These are phyloP conservation scores for Heterobasidion parviporum DNA, from an alignment of 1,284 basidiomycete species.

Conservation along the genomic window DNA sequence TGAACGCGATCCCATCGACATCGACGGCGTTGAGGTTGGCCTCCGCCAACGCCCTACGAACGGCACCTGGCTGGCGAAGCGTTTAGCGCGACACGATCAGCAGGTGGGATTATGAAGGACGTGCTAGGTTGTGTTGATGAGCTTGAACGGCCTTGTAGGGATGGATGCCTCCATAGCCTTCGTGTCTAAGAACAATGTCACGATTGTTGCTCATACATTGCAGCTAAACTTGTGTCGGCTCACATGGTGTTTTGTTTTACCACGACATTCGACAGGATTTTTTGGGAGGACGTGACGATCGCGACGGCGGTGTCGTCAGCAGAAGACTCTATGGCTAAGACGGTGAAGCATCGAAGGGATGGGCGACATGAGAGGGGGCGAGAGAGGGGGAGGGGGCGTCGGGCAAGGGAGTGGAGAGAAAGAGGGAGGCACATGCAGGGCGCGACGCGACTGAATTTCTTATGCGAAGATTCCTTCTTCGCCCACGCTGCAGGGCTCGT, in stretches of 20 bases:
- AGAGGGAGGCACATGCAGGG: neutral
- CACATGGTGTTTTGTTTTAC: constrained; percentile 67
- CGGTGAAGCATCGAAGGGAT: constrained; percentile 34
- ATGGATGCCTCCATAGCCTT: constrained; percentile 75
- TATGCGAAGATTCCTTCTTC: neutral
- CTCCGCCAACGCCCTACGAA: constrained; percentile 57
- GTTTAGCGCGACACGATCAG: constrained; percentile 3
- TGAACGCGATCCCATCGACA: constrained; percentile 85
- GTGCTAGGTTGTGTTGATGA: constrained; percentile 72
- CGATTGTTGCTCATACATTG: neutral
- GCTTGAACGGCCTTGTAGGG: constrained; percentile 68
- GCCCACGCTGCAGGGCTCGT: neutral
- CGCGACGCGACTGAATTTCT: neutral
- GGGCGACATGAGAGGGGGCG: neutral
- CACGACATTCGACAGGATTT: constrained; percentile 77
- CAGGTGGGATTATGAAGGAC: constrained; percentile 12
- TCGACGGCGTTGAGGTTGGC: constrained; percentile 52
- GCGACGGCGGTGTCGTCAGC: constrained; percentile 90
- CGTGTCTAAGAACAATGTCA: constrained; percentile 36
- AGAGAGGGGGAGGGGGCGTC: neutral
- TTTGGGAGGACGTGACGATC: constrained; percentile 59
- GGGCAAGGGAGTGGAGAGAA: neutral
- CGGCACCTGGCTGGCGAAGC: constrained; percentile 57
- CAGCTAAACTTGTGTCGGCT: constrained; percentile 13
- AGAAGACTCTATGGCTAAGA: constrained; percentile 78